These are phyloP conservation scores for Elsinoe necatrix DNA, from an alignment of 2,329 filamentous ascomycete genomes.

Conservation along the genomic window DNA sequence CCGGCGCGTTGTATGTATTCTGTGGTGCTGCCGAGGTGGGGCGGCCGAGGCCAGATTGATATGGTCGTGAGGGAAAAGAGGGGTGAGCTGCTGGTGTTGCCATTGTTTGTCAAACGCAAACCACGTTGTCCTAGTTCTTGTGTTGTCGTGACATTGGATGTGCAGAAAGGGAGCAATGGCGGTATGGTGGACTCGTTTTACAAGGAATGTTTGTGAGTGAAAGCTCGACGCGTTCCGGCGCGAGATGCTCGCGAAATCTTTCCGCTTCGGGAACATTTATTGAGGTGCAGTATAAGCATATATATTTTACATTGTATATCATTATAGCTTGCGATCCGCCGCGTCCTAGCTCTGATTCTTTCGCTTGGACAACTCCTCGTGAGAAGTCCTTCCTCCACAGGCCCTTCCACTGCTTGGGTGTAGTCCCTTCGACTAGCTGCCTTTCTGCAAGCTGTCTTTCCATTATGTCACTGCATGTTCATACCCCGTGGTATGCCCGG, in stretches of 20 bases:
- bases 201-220: neutral
- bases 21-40: conserved; percentile 26
- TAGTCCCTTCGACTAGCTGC: too few species aligned
- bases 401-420: too few species aligned
- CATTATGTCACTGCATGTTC: too few species aligned
- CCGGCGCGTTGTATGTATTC: conserved; percentile 27
- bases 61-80: conserved; percentile 47
- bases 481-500: too few species aligned
- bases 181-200: neutral
- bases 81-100: conserved; percentile 46
- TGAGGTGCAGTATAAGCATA: neutral
- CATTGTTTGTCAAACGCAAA: conserved; percentile 30
- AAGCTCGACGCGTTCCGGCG: conserved; percentile 4
- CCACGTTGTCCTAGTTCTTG: neutral
- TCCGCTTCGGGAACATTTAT: neutral
- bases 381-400: too few species aligned
- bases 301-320: neutral
- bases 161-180: neutral
- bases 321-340: neutral
- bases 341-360: neutral
- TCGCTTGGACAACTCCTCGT: too few species aligned
- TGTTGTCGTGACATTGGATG: neutral
- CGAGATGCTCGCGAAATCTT: conserved; percentile 1
- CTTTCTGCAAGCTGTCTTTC: too few species aligned
- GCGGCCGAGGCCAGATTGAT: conserved; percentile 42